These are phyloP conservation scores for Centrapalus pauciflorus DNA, from an alignment of 129 eudicot genomes.

Conservation along the genomic window DNA sequence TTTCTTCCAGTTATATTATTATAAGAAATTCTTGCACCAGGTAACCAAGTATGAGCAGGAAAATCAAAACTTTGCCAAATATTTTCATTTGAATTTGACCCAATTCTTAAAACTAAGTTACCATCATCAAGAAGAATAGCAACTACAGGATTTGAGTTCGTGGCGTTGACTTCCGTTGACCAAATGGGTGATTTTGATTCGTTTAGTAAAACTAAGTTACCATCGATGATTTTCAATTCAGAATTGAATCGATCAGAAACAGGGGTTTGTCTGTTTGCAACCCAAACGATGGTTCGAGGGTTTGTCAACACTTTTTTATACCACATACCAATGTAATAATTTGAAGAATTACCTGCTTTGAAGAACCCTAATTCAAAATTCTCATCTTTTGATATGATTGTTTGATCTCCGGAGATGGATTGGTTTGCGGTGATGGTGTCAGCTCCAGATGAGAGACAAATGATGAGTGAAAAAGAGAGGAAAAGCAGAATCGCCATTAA, in stretches of 20 bases:
- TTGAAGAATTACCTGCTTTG: constrained; percentile 44
- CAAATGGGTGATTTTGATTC: constrained; percentile 32
- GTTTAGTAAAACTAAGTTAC: constrained; percentile 39
- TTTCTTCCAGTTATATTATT: constrained; percentile 25
- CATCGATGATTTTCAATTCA: constrained; percentile 37
- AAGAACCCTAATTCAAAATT: constrained; percentile 41
- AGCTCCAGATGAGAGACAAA: constrained; percentile 16
- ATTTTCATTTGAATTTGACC: constrained; percentile 2
- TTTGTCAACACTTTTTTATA: constrained; percentile 1
- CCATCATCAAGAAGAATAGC: constrained; percentile 50
- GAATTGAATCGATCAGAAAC: constrained; percentile 30
- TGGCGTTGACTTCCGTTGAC: constrained; percentile 39
- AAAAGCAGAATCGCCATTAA: constrained; percentile 7
- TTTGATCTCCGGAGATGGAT: constrained; percentile 40
- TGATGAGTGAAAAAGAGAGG: constrained; percentile 17
- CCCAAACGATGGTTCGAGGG: constrained; percentile 42
- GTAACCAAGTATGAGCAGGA: constrained; percentile 51
- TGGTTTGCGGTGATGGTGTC: constrained; percentile 35
- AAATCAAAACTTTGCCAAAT: constrained; percentile 56
- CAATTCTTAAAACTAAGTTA: constrained; percentile 31
- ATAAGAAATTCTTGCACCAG: constrained; percentile 37
- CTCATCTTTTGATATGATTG: constrained; percentile 25
- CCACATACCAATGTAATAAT: constrained; percentile 50
- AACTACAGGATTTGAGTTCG: constrained; percentile 21
- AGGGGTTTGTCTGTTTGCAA: constrained; percentile 50